Evolutionary conservation across 441 rosid species (phyloP), one percentile per base, ranked within the genome.

Genomic region (Gossypium gossypioides): DNA sequence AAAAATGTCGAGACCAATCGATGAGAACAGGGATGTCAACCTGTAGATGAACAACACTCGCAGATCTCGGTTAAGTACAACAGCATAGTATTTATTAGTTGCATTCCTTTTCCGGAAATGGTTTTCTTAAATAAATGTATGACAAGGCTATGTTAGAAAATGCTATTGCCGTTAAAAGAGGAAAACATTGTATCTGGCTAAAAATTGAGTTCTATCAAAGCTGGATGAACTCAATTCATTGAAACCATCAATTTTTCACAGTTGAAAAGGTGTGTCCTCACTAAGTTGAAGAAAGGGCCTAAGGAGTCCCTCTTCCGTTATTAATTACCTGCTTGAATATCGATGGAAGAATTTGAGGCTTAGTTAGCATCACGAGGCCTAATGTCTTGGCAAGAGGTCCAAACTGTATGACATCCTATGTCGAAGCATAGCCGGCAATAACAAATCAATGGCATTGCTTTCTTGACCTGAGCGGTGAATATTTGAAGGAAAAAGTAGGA

Each of bases 281-380:
- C 16, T 18, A 22, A 25, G 7, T 3, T 18, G 58, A 71, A 22
- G 8, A 9, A 64, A 62, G 15, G 22, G 29, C 40, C 32, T 18
- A 48, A 1, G 56, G 22, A 66, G 27, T 60, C n/a, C 13, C 9
- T 52, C 3, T 18, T 16, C n/a, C 1, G 3, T 34, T 29, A 12
- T 40, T 18, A 16, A 24, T 58, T 79, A 90, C 96, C 92, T 91
- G 96, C 79, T 77, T 85, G 81, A 94, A 82, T 80, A 91, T 91
- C 22, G 93, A 78, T 5, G 96, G 93, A 79, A 91, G 76, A 21
- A 90, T 89, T 79, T 84, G 93, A 72, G 97, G 96, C 84, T 89
- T 89, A 61, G 87, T 85, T 19, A 88, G 61, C 96, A 91, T 88
- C 74, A 94, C 98, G 74, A 91, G 90, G 78, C 98, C 98, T 77